phyloP scores from a whole-genome alignment of 768 basidiomycete species.

The Phlegmacium glaucopus region DNA sequence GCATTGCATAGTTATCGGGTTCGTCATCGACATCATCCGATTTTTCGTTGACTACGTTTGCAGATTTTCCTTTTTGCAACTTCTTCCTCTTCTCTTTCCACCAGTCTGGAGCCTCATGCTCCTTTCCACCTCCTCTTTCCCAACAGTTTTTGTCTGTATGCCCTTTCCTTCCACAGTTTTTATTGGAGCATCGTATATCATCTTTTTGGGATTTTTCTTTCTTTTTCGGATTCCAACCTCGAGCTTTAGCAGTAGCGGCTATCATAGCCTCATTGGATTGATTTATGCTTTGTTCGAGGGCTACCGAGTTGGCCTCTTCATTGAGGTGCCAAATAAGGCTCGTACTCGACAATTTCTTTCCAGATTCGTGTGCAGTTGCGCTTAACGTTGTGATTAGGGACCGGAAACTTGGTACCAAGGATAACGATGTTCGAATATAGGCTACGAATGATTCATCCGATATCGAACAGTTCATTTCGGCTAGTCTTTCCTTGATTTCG shows the following conservation, averaged over 20 bases:
- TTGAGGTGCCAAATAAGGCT: slow-evolving; percentile 11
- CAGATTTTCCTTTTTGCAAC: slow-evolving; percentile 11
- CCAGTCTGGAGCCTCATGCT: too few relatives aligned
- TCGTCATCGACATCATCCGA: slow-evolving; percentile 9
- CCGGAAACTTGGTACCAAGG: slow-evolving; percentile 9
- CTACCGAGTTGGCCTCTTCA: slow-evolving; percentile 8
- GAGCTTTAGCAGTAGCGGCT: background rate
- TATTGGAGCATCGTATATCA: too few relatives aligned
- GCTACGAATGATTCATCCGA: slow-evolving; percentile 1
- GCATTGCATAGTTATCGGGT: too few relatives aligned
- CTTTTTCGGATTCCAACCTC: slow-evolving; percentile 8
- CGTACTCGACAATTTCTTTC: slow-evolving; percentile 2
- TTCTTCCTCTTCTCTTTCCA: slow-evolving; percentile 21
- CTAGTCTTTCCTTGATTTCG: slow-evolving; percentile 29
- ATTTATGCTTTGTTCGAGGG: slow-evolving; percentile 12
- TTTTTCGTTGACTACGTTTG: slow-evolving; percentile 8
- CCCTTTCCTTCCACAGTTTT: slow-evolving; percentile 27
- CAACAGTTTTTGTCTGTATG: slow-evolving; percentile 28
- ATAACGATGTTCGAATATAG: slow-evolving; percentile 16
- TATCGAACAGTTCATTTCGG: slow-evolving; percentile 8
- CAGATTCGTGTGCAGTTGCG: slow-evolving; percentile 2
- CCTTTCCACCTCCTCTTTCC: slow-evolving; percentile 29
- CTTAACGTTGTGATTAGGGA: slow-evolving; percentile 14
- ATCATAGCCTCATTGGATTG: slow-evolving; percentile 14
- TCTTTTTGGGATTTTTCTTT: slow-evolving; percentile 7